These are phyloP conservation scores for Didymella segeticola DNA, from an alignment of 2,329 filamentous ascomycete species.

Conservation along the genomic window DNA sequence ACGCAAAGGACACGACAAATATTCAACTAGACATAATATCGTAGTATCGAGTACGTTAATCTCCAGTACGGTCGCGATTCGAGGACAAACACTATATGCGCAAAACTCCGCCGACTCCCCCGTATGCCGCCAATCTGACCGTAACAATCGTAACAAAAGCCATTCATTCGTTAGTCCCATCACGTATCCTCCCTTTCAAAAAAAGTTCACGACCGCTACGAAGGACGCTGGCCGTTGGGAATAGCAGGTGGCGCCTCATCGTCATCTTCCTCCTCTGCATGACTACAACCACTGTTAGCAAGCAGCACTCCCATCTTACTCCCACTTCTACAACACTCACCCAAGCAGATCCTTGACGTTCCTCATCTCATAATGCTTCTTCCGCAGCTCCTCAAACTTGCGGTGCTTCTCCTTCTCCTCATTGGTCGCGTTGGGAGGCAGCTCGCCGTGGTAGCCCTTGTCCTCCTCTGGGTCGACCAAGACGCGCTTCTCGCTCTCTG, in stretches of 20 bases:
- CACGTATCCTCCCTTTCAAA: neutral
- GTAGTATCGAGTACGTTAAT: too few species aligned
- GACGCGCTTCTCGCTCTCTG: slow-evolving; percentile 74
- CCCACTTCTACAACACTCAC: slow-evolving; percentile 49
- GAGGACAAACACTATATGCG: slow-evolving; percentile 1
- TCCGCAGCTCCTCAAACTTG: slow-evolving; percentile 88
- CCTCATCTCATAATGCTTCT: slow-evolving; percentile 99
- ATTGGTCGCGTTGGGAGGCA: slow-evolving; percentile 58
- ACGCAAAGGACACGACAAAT: too few species aligned
- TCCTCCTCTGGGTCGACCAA: slow-evolving; percentile 69
- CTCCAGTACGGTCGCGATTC: neutral
- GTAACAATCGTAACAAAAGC: slow-evolving; percentile 1
- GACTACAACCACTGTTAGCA: slow-evolving; percentile 23
- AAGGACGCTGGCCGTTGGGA: slow-evolving; percentile 31
- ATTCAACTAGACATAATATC: too few species aligned
- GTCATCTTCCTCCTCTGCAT: slow-evolving; percentile 33
- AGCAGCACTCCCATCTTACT: too few species aligned
- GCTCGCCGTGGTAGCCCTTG: slow-evolving; percentile 63
- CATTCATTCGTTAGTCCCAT: slow-evolving; percentile 5
- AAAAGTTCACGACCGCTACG: neutral
- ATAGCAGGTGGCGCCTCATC: slow-evolving; percentile 27
- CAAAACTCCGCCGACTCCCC: slow-evolving; percentile 10
- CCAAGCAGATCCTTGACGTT: slow-evolving; percentile 88
- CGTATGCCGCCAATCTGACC: slow-evolving; percentile 15
- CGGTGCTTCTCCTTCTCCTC: slow-evolving; percentile 91